Evolutionary conservation across 352 stramenopile species (phyloP).

Genomic region (Globisporangium parvum): DNA sequence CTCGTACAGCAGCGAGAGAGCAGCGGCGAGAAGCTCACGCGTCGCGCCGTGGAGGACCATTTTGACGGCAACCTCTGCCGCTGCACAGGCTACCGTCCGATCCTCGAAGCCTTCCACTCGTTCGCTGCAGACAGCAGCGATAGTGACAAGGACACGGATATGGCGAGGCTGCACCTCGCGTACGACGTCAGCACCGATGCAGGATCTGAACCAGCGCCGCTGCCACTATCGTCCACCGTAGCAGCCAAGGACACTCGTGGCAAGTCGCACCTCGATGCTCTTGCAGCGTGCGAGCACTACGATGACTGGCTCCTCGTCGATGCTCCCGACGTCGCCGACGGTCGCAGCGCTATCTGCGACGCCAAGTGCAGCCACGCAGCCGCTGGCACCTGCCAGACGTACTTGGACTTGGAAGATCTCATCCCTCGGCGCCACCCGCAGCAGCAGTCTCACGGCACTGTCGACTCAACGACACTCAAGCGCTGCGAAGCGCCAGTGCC

Average conservation of each 20-base stretch:
- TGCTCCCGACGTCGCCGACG: conserved; percentile 10
- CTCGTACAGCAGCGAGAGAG: conserved; percentile 70
- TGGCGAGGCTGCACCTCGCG: conserved; percentile 1
- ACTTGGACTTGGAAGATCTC: conserved; percentile 31
- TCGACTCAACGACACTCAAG: conserved; percentile 1
- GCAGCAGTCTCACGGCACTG: neutral
- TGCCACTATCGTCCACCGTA: no score
- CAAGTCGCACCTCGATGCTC: conserved; percentile 2
- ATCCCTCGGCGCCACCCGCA: conserved; percentile 5
- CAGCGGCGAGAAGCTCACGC: conserved; percentile 45
- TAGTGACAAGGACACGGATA: neutral
- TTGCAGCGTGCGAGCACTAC: conserved; percentile 18
- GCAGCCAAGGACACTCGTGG: neutral
- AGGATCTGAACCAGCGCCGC: no score
- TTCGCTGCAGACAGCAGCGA: neutral
- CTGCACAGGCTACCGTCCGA: conserved; percentile 87
- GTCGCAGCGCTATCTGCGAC: conserved; percentile 20
- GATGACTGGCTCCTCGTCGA: conserved; percentile 29
- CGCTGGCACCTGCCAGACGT: conserved; percentile 9
- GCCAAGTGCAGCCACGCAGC: conserved; percentile 12
- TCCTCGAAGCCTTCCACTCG: conserved; percentile 35
- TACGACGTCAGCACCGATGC: conserved; percentile 2
- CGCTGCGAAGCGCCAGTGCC: conserved; percentile 19
- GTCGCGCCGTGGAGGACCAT: conserved; percentile 87
- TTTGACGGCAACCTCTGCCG: conserved; percentile 96